Conservation (phyloP, 257 asterid genomes). For the Buddleja alternifolia region DNA sequence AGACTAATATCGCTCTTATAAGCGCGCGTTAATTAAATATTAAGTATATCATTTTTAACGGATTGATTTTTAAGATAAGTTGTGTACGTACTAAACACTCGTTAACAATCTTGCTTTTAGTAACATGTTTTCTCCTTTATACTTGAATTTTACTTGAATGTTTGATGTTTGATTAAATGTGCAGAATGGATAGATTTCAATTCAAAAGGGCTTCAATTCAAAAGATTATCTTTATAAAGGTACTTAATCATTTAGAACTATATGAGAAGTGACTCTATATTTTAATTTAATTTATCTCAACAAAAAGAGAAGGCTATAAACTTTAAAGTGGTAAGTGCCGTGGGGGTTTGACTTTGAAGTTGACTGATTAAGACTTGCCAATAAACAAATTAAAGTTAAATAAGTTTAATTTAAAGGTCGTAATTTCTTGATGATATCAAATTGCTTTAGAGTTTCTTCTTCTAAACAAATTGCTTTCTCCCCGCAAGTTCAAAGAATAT, state of each 20-base stretch:
- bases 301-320: conserved; percentile 14
- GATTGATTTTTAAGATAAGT: no score
- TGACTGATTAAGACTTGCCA: conserved; percentile 43
- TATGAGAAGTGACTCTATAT: conserved; percentile 24
- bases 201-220: no score
- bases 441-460: conserved; percentile 26
- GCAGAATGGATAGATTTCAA: no score
- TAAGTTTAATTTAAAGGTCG: conserved; percentile 31
- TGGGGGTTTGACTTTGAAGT: conserved; percentile 53
- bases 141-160: no score
- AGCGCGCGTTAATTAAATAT: no score
- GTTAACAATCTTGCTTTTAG: no score
- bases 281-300: conserved; percentile 19
- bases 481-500: conserved; percentile 27
- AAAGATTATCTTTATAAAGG: background rate
- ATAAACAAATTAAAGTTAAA: conserved; percentile 27
- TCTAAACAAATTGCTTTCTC: background rate
- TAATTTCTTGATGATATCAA: conserved; percentile 41
- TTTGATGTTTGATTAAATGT: no score
- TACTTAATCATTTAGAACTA: background rate
- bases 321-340: conserved; percentile 37
- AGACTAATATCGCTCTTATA: no score
- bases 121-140: no score
- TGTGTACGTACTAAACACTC: no score
- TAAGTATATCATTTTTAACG: no score